phyloP scores from a whole-genome alignment of 2,329 filamentous ascomycete genomes.

The Ceratocystis eucalypticola region DNA sequence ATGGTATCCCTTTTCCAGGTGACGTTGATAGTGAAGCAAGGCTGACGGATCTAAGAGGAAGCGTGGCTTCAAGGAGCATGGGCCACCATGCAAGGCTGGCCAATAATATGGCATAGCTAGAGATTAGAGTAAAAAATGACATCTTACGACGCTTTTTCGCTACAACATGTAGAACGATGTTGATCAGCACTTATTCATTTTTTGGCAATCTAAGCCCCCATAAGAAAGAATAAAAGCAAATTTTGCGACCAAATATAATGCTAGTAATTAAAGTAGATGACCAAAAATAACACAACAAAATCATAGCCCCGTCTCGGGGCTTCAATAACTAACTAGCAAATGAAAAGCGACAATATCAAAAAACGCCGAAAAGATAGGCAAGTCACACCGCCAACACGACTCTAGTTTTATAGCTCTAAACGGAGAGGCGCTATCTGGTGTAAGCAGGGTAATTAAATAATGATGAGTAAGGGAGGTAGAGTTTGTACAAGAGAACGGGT shows the following conservation, averaged over 20 bases:
- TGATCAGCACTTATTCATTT: not conserved
- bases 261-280: not conserved
- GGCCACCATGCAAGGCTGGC: constrained; percentile 6
- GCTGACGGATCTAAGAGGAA: constrained; percentile 8
- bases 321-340: not conserved
- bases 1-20: not conserved
- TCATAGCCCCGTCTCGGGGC: not conserved
- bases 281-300: not conserved
- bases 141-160: not conserved
- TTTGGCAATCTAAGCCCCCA: not conserved
- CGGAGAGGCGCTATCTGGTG: not conserved
- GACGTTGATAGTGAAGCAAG: constrained; percentile 8
- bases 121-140: not conserved
- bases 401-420: constrained; percentile 1
- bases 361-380: not conserved
- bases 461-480: not conserved
- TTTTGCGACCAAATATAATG: not conserved
- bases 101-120: not conserved
- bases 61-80: constrained; percentile 11
- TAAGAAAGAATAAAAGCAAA: not conserved
- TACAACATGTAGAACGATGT: not conserved
- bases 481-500: constrained; percentile 1
- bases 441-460: constrained; percentile 3
- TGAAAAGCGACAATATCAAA: not conserved
- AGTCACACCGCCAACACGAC: not conserved